These are phyloP conservation scores for Moniliella sp. DNA, from an alignment of 1,284 basidiomycete species.

Conservation along the genomic window DNA sequence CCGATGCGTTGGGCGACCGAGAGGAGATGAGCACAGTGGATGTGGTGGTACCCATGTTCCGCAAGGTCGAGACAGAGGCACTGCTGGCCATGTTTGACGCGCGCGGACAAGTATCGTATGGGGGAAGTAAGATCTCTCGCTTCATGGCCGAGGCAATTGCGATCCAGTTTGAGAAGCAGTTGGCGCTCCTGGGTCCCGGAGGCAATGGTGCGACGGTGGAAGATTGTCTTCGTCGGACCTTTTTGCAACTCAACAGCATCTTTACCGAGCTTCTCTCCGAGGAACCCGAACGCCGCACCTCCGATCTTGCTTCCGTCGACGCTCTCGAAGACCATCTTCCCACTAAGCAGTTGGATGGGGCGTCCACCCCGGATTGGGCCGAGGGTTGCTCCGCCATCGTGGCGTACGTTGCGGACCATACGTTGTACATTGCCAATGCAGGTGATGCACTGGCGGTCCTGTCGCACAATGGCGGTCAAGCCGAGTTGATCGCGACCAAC, in stretches of 20 bases:
- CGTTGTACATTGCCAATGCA: constrained; percentile 68
- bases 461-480: constrained; percentile 53
- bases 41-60: constrained; percentile 70
- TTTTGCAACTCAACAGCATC: constrained; percentile 24
- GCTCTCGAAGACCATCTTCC: too few species aligned
- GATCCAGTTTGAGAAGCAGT: too few species aligned
- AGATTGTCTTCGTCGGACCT: constrained; percentile 21
- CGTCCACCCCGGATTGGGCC: too few species aligned
- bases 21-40: constrained; percentile 61
- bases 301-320: constrained; percentile 1
- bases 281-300: constrained; percentile 13
- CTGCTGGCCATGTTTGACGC: constrained; percentile 79
- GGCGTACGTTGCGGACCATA: constrained; percentile 62
- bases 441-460: constrained; percentile 76
- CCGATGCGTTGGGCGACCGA: constrained; percentile 58
- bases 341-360: too few species aligned
- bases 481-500: constrained; percentile 53
- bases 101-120: constrained; percentile 37
- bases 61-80: constrained; percentile 56
- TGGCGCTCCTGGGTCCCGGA: background rate
- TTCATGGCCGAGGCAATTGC: constrained; percentile 21
- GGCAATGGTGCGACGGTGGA: constrained; percentile 8
- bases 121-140: constrained; percentile 42
- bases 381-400: constrained; percentile 69
- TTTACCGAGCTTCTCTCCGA: constrained; percentile 24